Conservation (phyloP, 345 rosid species). For the Eutrema yunnanense region DNA sequence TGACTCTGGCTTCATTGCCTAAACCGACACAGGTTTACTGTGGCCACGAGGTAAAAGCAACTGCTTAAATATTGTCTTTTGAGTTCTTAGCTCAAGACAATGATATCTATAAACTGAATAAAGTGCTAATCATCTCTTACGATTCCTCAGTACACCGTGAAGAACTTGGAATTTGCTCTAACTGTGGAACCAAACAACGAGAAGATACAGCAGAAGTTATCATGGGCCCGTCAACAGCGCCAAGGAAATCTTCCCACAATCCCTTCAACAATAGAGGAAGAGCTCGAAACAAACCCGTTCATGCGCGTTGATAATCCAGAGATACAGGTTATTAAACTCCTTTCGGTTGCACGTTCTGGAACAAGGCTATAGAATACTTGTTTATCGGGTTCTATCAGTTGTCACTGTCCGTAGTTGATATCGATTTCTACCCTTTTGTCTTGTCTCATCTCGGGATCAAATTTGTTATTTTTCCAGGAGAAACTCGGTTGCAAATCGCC, state of each 20-base stretch:
- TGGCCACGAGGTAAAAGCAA: conserved; percentile 78
- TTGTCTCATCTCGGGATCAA: neutral
- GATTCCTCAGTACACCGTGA: conserved; percentile 69
- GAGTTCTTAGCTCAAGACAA: neutral
- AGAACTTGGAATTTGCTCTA: conserved; percentile 81
- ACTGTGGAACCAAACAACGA: conserved; percentile 72
- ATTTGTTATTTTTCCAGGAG: conserved; percentile 35
- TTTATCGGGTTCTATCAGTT: neutral
- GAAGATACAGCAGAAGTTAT: conserved; percentile 60
- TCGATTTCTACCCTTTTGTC: neutral
- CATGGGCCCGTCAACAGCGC: conserved; percentile 77
- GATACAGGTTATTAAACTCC: conserved; percentile 17
- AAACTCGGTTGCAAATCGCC: conserved; percentile 54
- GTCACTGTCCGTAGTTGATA: neutral
- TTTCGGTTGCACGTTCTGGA: neutral
- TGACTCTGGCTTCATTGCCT: conserved; percentile 81
- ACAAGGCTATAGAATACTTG: neutral
- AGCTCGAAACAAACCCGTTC: conserved; percentile 78
- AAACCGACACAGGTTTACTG: conserved; percentile 80
- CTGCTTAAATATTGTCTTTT: neutral
- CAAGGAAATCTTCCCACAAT: conserved; percentile 68
- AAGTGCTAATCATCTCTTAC: neutral
- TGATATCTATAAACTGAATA: neutral
- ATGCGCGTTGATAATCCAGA: conserved; percentile 69
- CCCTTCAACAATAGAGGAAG: conserved; percentile 87